Evolutionary conservation across 495 filamentous ascomycete species (phyloP).

Genomic region (Neurospora sp.): DNA sequence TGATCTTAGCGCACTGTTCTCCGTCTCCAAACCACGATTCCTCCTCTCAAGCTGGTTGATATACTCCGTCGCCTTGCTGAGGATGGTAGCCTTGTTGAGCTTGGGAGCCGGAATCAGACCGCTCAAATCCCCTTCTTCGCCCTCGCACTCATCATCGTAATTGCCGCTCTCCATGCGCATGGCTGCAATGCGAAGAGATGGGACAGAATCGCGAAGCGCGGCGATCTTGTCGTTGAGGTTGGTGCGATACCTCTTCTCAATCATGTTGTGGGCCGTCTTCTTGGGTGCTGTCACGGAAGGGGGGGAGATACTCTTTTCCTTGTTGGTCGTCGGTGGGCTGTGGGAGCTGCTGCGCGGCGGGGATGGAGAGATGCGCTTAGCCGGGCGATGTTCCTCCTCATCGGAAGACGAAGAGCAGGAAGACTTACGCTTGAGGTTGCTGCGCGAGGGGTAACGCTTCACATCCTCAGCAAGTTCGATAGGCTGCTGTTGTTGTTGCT

Average conservation of each 20-base stretch:
- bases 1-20: conserved; percentile 61
- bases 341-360: conserved; percentile 3
- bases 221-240: conserved; percentile 43
- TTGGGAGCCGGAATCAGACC: conserved; percentile 10
- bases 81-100: conserved; percentile 52
- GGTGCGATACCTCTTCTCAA: conserved; percentile 40
- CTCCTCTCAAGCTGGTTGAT: conserved; percentile 73
- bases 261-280: conserved; percentile 38
- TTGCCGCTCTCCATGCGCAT: conserved; percentile 5
- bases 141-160: conserved; percentile 10
- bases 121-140: conserved; percentile 4
- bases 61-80: conserved; percentile 84
- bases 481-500: not conserved
- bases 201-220: conserved; percentile 36
- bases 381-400: conserved; percentile 4
- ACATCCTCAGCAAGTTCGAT: not conserved
- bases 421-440: conserved; percentile 20
- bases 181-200: conserved; percentile 28
- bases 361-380: conserved; percentile 5
- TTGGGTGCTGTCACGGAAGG: conserved; percentile 8
- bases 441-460: conserved; percentile 12
- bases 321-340: not conserved
- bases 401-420: conserved; percentile 6
- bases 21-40: conserved; percentile 60
- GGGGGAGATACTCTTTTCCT: not conserved